These are phyloP conservation scores for Macrolepiota albuminosa DNA, from an alignment of 768 basidiomycete species.

Conservation along the genomic window DNA sequence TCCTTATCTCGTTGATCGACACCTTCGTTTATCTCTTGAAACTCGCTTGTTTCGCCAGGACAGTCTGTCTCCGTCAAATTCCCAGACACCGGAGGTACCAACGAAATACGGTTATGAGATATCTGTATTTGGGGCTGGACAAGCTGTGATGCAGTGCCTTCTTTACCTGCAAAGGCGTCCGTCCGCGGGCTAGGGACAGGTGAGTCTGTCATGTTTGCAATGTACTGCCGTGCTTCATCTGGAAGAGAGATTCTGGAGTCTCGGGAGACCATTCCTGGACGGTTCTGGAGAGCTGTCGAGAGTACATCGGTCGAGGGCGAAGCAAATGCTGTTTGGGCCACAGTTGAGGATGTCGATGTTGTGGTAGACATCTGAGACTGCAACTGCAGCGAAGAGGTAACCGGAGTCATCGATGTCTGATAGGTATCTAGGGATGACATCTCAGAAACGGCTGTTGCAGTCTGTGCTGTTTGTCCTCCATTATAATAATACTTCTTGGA, in stretches of 20 bases:
- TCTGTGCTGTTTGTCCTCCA: slow-evolving; percentile 15
- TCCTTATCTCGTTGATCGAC: slow-evolving; percentile 40
- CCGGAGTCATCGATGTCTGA: not conserved
- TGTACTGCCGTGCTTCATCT: slow-evolving; percentile 73
- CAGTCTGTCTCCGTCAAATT: slow-evolving; percentile 7
- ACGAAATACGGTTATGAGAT: not conserved
- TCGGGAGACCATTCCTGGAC: slow-evolving; percentile 39
- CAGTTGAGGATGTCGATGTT: slow-evolving; percentile 14
- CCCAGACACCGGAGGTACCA: slow-evolving; percentile 1
- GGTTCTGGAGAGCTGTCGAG: slow-evolving; percentile 28
- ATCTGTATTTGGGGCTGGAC: slow-evolving; percentile 6
- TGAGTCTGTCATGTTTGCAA: slow-evolving; percentile 63
- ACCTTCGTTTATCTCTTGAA: slow-evolving; percentile 59
- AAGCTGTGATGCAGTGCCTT: slow-evolving; percentile 8
- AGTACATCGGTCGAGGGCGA: slow-evolving; percentile 23
- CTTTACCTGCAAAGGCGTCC: slow-evolving; percentile 30
- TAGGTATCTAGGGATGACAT: slow-evolving; percentile 11
- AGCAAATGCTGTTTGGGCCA: slow-evolving; percentile 17
- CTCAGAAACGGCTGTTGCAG: slow-evolving; percentile 17
- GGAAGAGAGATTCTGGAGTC: slow-evolving; percentile 70
- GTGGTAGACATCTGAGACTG: slow-evolving; percentile 6
- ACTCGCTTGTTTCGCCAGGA: slow-evolving; percentile 37
- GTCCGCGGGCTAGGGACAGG: slow-evolving; percentile 50
- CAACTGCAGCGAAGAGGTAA: not conserved
- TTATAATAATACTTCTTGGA: slow-evolving; percentile 8